Evolutionary conservation across 208 protist species (phyloP).

Genomic region (Ichthyophonus hoferi): DNA sequence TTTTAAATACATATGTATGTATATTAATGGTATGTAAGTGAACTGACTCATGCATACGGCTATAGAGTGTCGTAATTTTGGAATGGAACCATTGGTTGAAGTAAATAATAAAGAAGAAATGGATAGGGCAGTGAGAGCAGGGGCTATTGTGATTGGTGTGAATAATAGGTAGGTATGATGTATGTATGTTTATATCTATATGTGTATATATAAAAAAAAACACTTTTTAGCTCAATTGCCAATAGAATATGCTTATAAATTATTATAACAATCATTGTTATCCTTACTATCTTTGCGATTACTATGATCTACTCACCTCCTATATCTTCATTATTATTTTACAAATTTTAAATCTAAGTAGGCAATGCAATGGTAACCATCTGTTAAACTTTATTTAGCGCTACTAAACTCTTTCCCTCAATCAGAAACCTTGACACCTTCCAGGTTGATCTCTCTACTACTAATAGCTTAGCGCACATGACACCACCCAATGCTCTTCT

Average conservation of each 20-base stretch:
- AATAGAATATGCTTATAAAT: no score
- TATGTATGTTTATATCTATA: no score
- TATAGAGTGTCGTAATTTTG: constrained; percentile 39
- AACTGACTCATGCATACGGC: no score
- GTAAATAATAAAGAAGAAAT: constrained; percentile 45
- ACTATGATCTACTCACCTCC: no score
- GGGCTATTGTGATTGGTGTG: constrained; percentile 58
- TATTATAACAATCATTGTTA: no score
- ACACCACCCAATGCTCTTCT: background rate
- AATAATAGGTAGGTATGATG: constrained; percentile 65
- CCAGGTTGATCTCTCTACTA: constrained; percentile 18
- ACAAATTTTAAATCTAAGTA: no score
- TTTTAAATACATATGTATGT: no score
- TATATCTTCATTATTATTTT: no score
- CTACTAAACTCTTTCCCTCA: background rate
- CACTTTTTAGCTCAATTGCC: background rate
- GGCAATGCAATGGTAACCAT: no score
- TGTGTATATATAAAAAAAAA: no score
- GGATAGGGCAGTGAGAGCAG: constrained; percentile 28
- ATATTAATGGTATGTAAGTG: no score
- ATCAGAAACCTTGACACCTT: constrained; percentile 17
- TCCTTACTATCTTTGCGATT: no score
- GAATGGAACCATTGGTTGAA: constrained; percentile 67
- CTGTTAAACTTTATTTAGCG: background rate
- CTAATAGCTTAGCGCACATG: background rate